Evolutionary conservation across 2,329 filamentous ascomycete species (phyloP).

Genomic region (Thielaviopsis musarum): DNA sequence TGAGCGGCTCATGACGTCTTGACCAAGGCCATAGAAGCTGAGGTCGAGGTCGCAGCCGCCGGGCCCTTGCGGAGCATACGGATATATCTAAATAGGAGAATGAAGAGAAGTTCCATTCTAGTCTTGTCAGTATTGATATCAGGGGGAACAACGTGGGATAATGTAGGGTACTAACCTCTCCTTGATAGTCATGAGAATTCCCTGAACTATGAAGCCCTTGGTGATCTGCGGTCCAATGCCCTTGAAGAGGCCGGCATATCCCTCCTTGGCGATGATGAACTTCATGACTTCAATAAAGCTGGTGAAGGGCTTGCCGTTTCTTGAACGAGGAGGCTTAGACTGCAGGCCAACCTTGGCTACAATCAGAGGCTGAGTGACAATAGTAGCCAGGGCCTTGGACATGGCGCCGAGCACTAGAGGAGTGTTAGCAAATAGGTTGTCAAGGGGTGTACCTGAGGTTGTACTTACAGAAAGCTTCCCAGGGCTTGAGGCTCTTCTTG

Average conservation of each 20-base stretch:
- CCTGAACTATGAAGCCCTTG: slow-evolving; percentile 87
- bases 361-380: slow-evolving; percentile 86
- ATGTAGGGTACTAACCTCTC: slow-evolving; percentile 47
- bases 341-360: slow-evolving; percentile 96
- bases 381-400: slow-evolving; percentile 83
- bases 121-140: not conserved
- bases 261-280: slow-evolving; percentile 84
- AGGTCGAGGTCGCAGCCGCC: not conserved
- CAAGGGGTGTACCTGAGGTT: not conserved
- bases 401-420: slow-evolving; percentile 66
- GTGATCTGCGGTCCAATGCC: slow-evolving; percentile 86
- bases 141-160: not conserved
- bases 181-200: slow-evolving; percentile 98
- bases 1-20: not conserved
- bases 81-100: slow-evolving; percentile 72
- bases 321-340: slow-evolving; percentile 70
- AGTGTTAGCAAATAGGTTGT: not conserved
- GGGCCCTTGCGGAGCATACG: slow-evolving; percentile 44
- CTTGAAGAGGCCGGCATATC: slow-evolving; percentile 74
- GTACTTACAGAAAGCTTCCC: slow-evolving; percentile 78
- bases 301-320: slow-evolving; percentile 82
- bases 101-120: slow-evolving; percentile 75
- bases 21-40: not conserved
- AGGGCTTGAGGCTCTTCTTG: slow-evolving; percentile 56
- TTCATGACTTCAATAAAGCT: slow-evolving; percentile 87